Evolutionary conservation across 305 asterid genomes (phyloP), one percentile per base, ranked within the genome.

Genomic region (Fraxinus paxiana): DNA sequence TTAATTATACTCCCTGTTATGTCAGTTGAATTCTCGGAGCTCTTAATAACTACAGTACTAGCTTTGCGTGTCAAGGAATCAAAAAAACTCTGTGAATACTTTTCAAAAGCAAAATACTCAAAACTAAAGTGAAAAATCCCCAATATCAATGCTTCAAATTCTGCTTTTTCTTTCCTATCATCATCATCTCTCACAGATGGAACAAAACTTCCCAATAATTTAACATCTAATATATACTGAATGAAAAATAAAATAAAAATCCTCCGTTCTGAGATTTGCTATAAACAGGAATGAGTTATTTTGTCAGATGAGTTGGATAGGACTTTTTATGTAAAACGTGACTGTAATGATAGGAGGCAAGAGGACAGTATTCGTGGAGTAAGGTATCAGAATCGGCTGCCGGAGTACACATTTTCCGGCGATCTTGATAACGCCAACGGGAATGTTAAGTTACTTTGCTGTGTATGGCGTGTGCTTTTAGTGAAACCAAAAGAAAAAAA

Each of bases 311-410:
- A 63, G 51, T 26, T 46, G 67, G 86, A 79, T 35, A 91, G 67
- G 82, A 82, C 24, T 86, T 83, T 86, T 93, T 97, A 87, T 82
- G 97, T 84, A 92, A 89, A 81, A 92, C 91, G 88, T 91, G 97
- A 59, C 90, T 88, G 83, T 79, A 88, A 82, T 93, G 95, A 54
- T 88, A 89, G 30, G 91, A 84, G 74, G 86, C 86, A 65, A 85
- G 88, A 79, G 85, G 92, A 89, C 87, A 88, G 85, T 72, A 78
- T 37, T 34, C 31, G 71, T 26, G 82, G 12, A 83, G 81, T 26
- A 74, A 82, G 24, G 84, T 82, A 51, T 54, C 87, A 76, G 81
- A 79, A 80, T 5, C 10, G 0, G n/a, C 13, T 0, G 87, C 90
- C 92, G 92, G 92, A 82, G 82, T 75, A 83, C 35, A 81, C 85